Evolutionary conservation across 1,284 basidiomycete species (phyloP), one percentile per base, ranked within the genome.

Genomic region (Mycosarcoma maydis): DNA sequence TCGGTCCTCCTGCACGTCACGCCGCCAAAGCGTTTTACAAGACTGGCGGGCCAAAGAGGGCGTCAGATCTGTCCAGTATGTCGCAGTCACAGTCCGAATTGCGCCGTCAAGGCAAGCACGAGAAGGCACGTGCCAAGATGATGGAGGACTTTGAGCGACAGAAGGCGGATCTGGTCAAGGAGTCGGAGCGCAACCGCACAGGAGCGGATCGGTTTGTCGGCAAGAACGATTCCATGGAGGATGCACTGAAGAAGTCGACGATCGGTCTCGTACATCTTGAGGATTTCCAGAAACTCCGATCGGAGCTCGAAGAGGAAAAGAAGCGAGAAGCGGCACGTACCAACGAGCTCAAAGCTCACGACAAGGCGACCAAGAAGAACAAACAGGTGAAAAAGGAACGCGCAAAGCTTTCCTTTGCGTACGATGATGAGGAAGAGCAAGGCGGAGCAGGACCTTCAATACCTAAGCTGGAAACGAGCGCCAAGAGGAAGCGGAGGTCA

Each of bases 221-320:
- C 5, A 92, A 96, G 82, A 89, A 92, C 83, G 95, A 98, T 80
- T 92, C 90, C 5, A 89, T 98, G 85, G 95, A 98, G 81, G 96
- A 98, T 58, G 87, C 88, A 11, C 86, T 99, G 47, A 98, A 97
- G 85, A 88, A 93, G 77, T 90, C 87, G 44, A 99, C 96, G 0
- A 88, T 98, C 54, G 96, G 96, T 73, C 87, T 99, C 14, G 94
- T 98, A 2, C 88, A 87, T 59, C 86, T 98, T 8, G 91, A 95
- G 76, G 96, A 98, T 43, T 98, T 98, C 74, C 77, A 83, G 61
- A 75, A 78, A 49, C 88, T 87, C 73, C 86, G 92, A 56, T 91
- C 92, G 73, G 92, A 91, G 75, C 84, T 98, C 4, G 94, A 98
- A 80, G 96, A 98, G 82, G 89, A 90, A 41, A 94, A 94, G 80